Base-by-base conservation (phyloP, 2,329 filamentous ascomycete species). In the Knoxdaviesia proteae region DNA sequence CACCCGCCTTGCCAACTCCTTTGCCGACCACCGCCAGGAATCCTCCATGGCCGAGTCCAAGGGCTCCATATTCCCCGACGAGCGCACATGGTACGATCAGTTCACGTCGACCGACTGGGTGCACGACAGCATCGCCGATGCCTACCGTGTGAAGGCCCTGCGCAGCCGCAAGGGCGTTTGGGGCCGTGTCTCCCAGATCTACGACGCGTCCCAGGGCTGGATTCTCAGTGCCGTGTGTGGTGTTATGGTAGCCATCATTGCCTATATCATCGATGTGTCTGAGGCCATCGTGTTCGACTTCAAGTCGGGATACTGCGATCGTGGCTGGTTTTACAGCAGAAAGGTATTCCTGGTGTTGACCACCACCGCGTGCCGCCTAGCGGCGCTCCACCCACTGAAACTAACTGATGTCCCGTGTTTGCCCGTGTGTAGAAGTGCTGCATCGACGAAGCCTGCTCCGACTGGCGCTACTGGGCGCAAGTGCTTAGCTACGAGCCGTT, bases 21-120 rank as follows among this genome's bases (percentile, higher is more conserved):
- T 82, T 44, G 64, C 61, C 45, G 76, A 69, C 52, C 42, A 46
- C 10, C 63, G 67, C 48, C 70, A 67, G 51, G 66, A 70, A 32
- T 68, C 68, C 47, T 62, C 78, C 59, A 20, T 20, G 20, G 58
- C 67, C 47, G 75, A 80, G 47, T 77, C 77, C 40, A 81, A 77
- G 52, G 62, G 67, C 34, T 77, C 74, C 5, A 60, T 80, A 7
- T 78, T 75, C 51, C 65, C 78, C 41, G 83, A 94, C 54, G 86
- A 96, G 50, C 77, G 90, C 46, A 81, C 92, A 7, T 96, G 90
- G 90, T 96, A 96, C 61, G 90, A 98, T 63, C 90, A 98, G 60
- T 94, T 94, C 54, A 94, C 86, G 5, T 93, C 84, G 6, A 94
- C 84, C 44, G 88, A 98, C 58, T 98, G 90, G 90, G 87, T 98